Percentiles rank a stretch among this genome's conserved stretches.
These are phyloP conservation scores for Huntiella moniliformis DNA, from an alignment of 2,329 filamentous ascomycete genomes.

Conservation along the genomic window DNA sequence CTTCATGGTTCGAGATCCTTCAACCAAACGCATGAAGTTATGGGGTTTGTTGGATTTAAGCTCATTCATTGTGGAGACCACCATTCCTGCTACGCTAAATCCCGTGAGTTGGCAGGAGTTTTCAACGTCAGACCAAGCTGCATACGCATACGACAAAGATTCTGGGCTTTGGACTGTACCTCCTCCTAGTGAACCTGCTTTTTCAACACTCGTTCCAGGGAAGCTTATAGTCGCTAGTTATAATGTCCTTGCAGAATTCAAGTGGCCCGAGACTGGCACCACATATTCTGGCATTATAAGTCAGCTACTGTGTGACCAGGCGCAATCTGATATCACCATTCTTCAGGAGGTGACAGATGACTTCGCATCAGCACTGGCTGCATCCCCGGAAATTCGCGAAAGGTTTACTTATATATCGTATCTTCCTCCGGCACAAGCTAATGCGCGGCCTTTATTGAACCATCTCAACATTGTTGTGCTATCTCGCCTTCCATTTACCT, in stretches of 20 bases:
- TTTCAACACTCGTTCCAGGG: not conserved
- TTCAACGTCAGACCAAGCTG: too few species aligned
- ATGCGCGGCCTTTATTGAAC: conserved; percentile 36
- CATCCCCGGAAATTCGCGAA: conserved; percentile 24
- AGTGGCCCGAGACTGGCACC: conserved; percentile 24
- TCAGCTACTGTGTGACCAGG: conserved; percentile 25
- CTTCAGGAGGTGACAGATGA: conserved; percentile 48
- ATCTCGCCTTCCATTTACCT: conserved; percentile 35
- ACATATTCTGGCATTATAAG: conserved; percentile 26
- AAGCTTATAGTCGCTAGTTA: conserved; percentile 29
- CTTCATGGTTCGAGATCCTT: conserved; percentile 31
- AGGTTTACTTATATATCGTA: conserved; percentile 38
- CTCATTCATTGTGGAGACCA: conserved; percentile 8
- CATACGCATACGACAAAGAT: too few species aligned
- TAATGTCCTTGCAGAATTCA: conserved; percentile 34
- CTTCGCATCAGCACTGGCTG: conserved; percentile 38
- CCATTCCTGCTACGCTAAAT: not conserved
- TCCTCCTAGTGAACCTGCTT: too few species aligned
- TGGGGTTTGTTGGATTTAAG: conserved; percentile 31
- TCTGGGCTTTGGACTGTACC: too few species aligned
- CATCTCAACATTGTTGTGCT: conserved; percentile 42
- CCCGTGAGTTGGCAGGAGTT: too few species aligned
- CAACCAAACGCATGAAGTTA: conserved; percentile 28
- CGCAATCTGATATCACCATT: conserved; percentile 28
- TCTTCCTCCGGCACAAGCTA: conserved; percentile 32